Base-by-base conservation (phyloP, 179 eudicot species). In the Spergularia azorica region DNA sequence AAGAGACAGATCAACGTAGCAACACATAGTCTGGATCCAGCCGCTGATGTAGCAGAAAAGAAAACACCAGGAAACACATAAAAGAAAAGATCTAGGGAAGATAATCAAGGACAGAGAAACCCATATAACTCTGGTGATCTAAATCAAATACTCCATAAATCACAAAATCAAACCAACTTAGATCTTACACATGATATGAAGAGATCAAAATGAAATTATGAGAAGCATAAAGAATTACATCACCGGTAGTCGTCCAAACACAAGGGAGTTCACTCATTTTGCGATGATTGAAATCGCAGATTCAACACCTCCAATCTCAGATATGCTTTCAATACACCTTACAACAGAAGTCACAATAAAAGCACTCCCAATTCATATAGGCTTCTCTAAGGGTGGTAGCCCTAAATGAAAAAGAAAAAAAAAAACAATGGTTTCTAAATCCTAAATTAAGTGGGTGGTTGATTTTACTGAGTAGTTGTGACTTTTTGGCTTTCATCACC, bases 21-120 rank as follows among this genome's bases (percentile, higher is more conserved):
- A 68, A 21, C 60, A 70, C 60, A 67, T 48, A n/a, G 38, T 67
- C 56, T 17, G 16, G 36, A 67, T 70, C 73, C 41, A 9, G 41
- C 46, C 46, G 16, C 56, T 13, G 8, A 70, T 52, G 41, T 3
- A 55, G 18, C 58, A 70, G 32, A 21, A 70, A 70, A 1, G 21
- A 7, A 13, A 66, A 41, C 26, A 66, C 6, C 54, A n/a, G 46
- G 39, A 38, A n/a, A 12, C 9, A 5, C 15, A 62, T 62, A 48
- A 17, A 8, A 46, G 32, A 48, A 9, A 67, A 48, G 38, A 67
- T 67, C 57, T 67, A 46, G 32, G 15, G 17, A 15, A 67, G 57
- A 67, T 17, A 67, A 64, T 50, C 71, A 67, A 67, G 16, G 38
- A 50, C 38, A 67, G 38, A 17, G 55, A 50, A 18, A n/a, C 10